A percentile compares a stretch with the other conserved stretches of the same genome.
phyloP scores from a whole-genome alignment of 306 rosid species.

The Castanospermum australe region DNA sequence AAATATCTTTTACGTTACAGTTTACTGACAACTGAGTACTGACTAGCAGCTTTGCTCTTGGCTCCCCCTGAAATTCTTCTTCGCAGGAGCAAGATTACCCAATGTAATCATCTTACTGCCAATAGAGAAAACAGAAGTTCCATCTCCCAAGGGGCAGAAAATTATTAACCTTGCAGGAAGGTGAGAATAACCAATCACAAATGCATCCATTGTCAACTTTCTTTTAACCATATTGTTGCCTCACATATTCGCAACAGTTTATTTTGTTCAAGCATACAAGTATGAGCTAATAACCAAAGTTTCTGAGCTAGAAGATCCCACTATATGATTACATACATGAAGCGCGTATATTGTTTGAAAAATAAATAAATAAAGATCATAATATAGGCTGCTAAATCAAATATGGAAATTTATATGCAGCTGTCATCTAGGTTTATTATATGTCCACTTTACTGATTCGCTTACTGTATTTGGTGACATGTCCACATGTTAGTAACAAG shows the following conservation, averaged over 20 bases:
- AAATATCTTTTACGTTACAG: not conserved
- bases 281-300: not conserved
- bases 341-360: not conserved
- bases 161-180: conserved; percentile 74
- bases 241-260: not conserved
- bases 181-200: conserved; percentile 47
- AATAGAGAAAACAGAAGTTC: conserved; percentile 47
- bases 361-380: not conserved
- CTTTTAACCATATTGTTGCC: conserved; percentile 2
- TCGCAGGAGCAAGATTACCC: conserved; percentile 77
- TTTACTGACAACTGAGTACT: conserved; percentile 17
- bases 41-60: conserved; percentile 13
- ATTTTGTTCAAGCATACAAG: conserved; percentile 10
- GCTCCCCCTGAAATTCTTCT: conserved; percentile 23
- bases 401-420: conserved; percentile 4
- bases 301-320: conserved; percentile 18
- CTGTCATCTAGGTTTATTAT: not conserved
- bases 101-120: conserved; percentile 61
- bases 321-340: not conserved
- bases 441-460: not conserved
- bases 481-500: not conserved
- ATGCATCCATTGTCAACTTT: conserved; percentile 13
- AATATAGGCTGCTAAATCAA: not conserved
- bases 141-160: conserved; percentile 53
- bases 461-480: not conserved